Base-by-base conservation (phyloP, 2,329 filamentous ascomycete genomes). In the Dothideomycetidae sp. region DNA sequence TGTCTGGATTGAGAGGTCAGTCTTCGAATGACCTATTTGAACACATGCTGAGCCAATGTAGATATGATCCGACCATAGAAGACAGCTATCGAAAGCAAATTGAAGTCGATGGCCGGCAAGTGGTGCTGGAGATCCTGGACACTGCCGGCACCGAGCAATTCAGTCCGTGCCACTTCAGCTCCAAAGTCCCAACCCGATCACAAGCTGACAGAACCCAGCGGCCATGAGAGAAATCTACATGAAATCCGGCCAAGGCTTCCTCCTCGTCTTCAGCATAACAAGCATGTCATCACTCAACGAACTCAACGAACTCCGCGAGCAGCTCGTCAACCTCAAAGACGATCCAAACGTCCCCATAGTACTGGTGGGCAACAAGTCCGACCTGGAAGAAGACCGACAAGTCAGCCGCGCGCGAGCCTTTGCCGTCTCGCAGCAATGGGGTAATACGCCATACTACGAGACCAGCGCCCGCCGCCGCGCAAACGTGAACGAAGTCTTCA, bases 141-240 rank as follows among this genome's bases (percentile, higher is more conserved):
- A 93, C 84, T 33, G 84, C 84, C 48, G 84, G 84, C 42, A 93
- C 84, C 46, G 84, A 93, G 57, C 84, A 93, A 57, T 93, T 93
- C 61, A 88, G 82, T 88, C 68, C 61, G 78, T 67, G 30, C 16
- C 5, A 5, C 13, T 15, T 14, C n/a, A 14, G 3, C 23, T 7
- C 21, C 9, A 5, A 7, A 17, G 32, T 12, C 14, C n/a, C n/a
- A n/a, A n/a, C n/a, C n/a, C n/a, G n/a, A n/a, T n/a, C 17, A 11
- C 2, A 9, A 10, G 11, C 35, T 37, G 23, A 37, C 15, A 2
- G 1, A 3, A 3, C 4, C 12, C 29, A 38, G 36, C 36, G 15
- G 36, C 36, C 4, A 38, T 38, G 36, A 71, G 81, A 53, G 82
- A 90, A 55, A 67, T 88, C 31, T 90, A 93, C 64, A 92, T 93